A percentile compares a stretch with the other conserved stretches of the same genome.
Conservation (phyloP, 1,284 basidiomycete species). For the Heterobasidion parviporum region DNA sequence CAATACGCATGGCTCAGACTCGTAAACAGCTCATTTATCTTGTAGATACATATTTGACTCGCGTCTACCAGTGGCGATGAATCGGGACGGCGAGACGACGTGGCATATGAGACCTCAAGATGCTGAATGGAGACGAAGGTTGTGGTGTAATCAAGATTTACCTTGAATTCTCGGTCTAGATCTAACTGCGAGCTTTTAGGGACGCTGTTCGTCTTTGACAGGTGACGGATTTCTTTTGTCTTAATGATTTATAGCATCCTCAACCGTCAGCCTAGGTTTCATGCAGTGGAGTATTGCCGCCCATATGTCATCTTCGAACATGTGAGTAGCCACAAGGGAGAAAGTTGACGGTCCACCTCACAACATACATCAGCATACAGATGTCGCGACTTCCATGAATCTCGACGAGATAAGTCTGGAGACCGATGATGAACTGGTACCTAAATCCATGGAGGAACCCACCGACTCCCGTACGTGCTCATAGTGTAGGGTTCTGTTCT, state of each 20-base stretch:
- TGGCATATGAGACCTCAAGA: conserved; percentile 15
- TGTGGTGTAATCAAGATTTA: conserved; percentile 14
- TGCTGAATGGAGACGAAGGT: conserved; percentile 14
- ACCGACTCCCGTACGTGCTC: conserved; percentile 13
- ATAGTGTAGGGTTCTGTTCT: background rate
- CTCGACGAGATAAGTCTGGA: conserved; percentile 13
- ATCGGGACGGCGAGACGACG: conserved; percentile 13
- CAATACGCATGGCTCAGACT: conserved; percentile 17
- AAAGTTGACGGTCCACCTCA: too few species aligned
- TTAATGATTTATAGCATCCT: background rate
- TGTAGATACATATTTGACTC: background rate
- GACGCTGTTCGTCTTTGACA: conserved; percentile 12
- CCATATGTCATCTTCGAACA: conserved; percentile 17
- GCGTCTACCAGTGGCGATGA: conserved; percentile 13
- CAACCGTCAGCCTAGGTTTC: conserved; percentile 5
- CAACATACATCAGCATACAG: conserved; percentile 10
- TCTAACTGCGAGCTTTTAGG: conserved; percentile 7
- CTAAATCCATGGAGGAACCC: conserved; percentile 10
- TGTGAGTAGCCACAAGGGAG: conserved; percentile 2
- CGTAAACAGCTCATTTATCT: conserved; percentile 1
- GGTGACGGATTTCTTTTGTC: conserved; percentile 6
- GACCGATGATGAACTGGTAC: conserved; percentile 7
- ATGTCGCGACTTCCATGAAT: conserved; percentile 15
- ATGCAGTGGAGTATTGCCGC: conserved; percentile 11
- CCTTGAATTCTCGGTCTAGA: background rate